Evolutionary conservation across 129 eudicot species (phyloP).

Genomic region (Arctium lappa): DNA sequence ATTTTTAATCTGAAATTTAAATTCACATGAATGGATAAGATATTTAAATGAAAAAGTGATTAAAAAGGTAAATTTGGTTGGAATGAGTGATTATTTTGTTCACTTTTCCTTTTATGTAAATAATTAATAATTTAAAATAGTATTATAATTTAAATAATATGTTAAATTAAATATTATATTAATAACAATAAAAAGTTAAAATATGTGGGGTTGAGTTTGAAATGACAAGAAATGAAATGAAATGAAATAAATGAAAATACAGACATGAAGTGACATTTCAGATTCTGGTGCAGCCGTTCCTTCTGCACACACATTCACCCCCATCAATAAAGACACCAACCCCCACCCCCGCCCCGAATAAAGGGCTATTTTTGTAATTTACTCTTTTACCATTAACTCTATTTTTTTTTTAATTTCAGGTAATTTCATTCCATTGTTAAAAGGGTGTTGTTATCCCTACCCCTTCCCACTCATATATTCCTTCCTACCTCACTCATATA

Average conservation of each 20-base stretch:
- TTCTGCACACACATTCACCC: slow-evolving; percentile 27
- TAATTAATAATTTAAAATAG: too few relatives aligned
- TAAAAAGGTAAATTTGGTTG: too few relatives aligned
- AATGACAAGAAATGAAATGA: slow-evolving; percentile 41
- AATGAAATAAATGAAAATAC: slow-evolving; percentile 43
- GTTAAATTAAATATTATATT: neutral
- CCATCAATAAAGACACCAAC: slow-evolving; percentile 29
- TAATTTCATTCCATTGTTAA: too few relatives aligned
- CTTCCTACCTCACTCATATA: too few relatives aligned
- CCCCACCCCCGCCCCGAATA: slow-evolving; percentile 7
- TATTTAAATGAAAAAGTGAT: too few relatives aligned
- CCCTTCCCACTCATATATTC: too few relatives aligned
- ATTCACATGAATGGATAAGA: too few relatives aligned
- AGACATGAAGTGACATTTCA: slow-evolving; percentile 69
- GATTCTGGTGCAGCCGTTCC: slow-evolving; percentile 54
- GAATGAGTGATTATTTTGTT: too few relatives aligned
- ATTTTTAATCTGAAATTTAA: too few relatives aligned
- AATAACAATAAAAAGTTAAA: neutral
- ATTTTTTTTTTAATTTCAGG: neutral
- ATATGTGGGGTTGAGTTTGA: slow-evolving; percentile 33
- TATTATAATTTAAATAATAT: too few relatives aligned
- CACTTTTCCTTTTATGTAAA: too few relatives aligned
- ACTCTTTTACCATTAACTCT: neutral
- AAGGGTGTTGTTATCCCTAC: too few relatives aligned
- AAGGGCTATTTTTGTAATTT: neutral